Evolutionary conservation across 306 rosid genomes (phyloP).

Genomic region (Betula pendula): DNA sequence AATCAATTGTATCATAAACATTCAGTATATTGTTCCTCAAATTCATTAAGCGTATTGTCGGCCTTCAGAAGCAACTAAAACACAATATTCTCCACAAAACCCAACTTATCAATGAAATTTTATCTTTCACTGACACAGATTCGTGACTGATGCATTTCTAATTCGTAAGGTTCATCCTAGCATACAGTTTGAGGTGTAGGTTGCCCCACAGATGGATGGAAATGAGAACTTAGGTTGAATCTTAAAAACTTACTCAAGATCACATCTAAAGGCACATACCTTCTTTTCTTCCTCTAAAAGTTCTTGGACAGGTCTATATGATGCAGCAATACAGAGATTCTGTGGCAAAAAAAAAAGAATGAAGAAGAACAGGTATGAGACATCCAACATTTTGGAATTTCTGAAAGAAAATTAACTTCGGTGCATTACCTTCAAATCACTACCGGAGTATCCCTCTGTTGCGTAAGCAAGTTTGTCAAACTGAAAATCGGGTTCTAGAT

Average conservation of each 20-base stretch:
- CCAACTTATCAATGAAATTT: background rate
- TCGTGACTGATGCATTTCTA: background rate
- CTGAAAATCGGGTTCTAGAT: slow-evolving; percentile 61
- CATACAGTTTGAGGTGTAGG: background rate
- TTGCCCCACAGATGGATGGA: background rate
- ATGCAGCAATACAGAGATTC: slow-evolving; percentile 97
- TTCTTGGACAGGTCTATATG: slow-evolving; percentile 95
- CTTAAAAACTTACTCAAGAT: background rate
- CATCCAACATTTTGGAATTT: background rate
- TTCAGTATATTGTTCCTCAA: background rate
- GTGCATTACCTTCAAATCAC: slow-evolving; percentile 83
- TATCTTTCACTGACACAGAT: background rate
- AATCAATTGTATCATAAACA: background rate
- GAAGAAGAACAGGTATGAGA: slow-evolving; percentile 21
- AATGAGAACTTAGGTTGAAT: background rate
- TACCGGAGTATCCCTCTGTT: slow-evolving; percentile 98
- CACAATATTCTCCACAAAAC: background rate
- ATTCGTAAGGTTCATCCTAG: background rate
- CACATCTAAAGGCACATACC: slow-evolving; percentile 40
- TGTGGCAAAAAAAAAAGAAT: slow-evolving; percentile 36
- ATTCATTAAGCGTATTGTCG: background rate
- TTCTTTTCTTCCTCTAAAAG: slow-evolving; percentile 73
- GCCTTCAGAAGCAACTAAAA: background rate
- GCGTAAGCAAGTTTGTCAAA: slow-evolving; percentile 72
- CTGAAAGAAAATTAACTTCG: background rate